Evolutionary conservation across 2,329 filamentous ascomycete genomes (phyloP), one percentile per base, ranked within the genome.

Genomic region (Fusarium illudens): DNA sequence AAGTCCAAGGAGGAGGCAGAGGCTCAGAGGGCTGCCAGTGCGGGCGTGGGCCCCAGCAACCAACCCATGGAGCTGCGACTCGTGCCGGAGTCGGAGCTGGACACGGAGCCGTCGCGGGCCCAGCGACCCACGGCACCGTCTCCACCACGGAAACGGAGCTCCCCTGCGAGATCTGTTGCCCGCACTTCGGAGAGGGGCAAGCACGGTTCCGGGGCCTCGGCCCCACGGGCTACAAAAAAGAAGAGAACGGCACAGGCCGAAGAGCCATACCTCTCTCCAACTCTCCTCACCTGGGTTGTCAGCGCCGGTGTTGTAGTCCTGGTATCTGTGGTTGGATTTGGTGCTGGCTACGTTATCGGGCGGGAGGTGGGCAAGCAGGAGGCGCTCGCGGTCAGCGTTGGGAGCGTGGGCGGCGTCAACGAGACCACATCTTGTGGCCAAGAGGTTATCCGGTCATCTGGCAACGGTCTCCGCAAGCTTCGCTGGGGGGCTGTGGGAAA

Each of bases 261-360:
- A 6, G 80, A 81, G 29, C 73, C 81, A 3, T 73, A 84, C 33
- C 82, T 90, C 54, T 88, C 84, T 52, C 87, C 88, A 32, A 89
- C 88, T 1, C 77, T 90, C 8, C 75, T 90, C 51, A 88, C 88
- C 0, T 90, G 88, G 87, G 87, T 89, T 6, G 83, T 91, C 56
- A 88, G 86, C 59, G 89, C 89, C 8, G 89, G 89, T 17, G 89
- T 91, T 1, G 86, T 91, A 2, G 88, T 91, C 9, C 81, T 92
- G 11, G 86, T 91, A 4, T 89, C 87, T 8, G 89, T 90, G 2
- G 88, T 91, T 32, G 89, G 89, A 3, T 91, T 92, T 68, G 88
- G 89, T 3, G 89, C 89, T 9, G 89, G 89, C 11, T 90, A 90
- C 71, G 88, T 90, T 22, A 88, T 90, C 62, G 89, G 89, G 6